Base-by-base conservation (phyloP, 371 early-diverging fungal species). In the Mucor plumbeus region DNA sequence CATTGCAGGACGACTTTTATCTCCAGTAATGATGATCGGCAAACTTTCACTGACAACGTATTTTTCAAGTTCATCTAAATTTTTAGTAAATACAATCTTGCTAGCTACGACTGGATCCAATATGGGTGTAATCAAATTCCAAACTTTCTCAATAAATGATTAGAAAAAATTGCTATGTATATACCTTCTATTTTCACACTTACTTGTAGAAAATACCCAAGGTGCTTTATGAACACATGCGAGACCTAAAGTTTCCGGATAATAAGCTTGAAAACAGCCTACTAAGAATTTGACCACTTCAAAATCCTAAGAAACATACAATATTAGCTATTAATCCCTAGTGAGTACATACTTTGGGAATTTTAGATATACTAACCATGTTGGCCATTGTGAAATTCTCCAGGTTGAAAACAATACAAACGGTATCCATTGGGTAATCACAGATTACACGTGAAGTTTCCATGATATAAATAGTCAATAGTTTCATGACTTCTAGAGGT, bases 51-150 rank as follows among this genome's bases (percentile, higher is more conserved):
- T 63, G 14, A 83, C 81, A 47, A 96, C 89, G 55, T 82, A 86
- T 13, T 91, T 79, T 13, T 74, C 66, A 39, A 97, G 70, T 31
- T 91, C 90, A 15, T 83, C 78, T 34, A 83, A 69, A 40, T 76
- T 79, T 61, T 90, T 88, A 26, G 91, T 88, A 73, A 97, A 97
- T 15, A 82, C 81, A 74, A 97, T 89, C 79, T 97, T 97, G 76
- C 87, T 74, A 4, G 90, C 92, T 4, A 97, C 95, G 5, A 95
- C 94, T 38, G 97, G 97, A 84, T 97, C 97, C 39, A 97, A 83
- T 72, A 93, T 80, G 19, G 93, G 91, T 31, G 87, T 81, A 62
- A 94, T 90, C 70, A 94, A 75, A 67, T 83, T 88, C 91, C 91
- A 95, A 7, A 92, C 86, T 64, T 19, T 19, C 4, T 1, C 7